Evolutionary conservation across 169 alveolate species (phyloP), one percentile per base, ranked within the genome.

Genomic region (Plasmodium vivax): DNA sequence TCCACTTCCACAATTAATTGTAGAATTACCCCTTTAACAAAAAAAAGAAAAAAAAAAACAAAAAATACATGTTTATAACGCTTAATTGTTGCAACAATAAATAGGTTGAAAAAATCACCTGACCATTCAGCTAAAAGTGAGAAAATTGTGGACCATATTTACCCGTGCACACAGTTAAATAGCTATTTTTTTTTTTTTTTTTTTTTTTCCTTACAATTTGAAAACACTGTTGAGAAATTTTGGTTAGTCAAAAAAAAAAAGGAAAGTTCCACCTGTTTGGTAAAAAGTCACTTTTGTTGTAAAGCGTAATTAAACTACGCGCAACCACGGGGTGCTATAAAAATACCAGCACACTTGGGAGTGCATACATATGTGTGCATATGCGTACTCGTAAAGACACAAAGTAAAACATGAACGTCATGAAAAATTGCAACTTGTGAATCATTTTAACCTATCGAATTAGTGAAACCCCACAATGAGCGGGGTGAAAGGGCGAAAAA

Each of bases 21-120:
- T 83, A 83, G 92, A 83, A 83, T 83, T 83, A 36, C 43, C 73
- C 36, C 68, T 83, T 83, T 36, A 36, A 83, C 45, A n/a, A 30
- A 38, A 83, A 83, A 83, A 38, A 62, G 10, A 32, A 81, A 81
- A 23, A 62, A 27, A 12, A 82, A 82, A 23, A 43, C 43, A 43
- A 32, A 3, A 82, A 82, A 54, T 23, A 56, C 32, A 1, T 51
- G 38, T 12, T 5, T 30, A 32, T 23, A 73, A 74, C 80, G 36
- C 68, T 30, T 54, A 56, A 68, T 10, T 47, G 19, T 51, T 14
- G 68, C 47, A 27, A 82, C 47, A 82, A 36, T 6, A 82, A 51
- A 82, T 36, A 51, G 0, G 23, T 51, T 82, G 27, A 82, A 62
- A 62, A 62, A 79, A 79, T 19, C 54, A 38, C 68, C 84, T 79